Evolutionary conservation across 441 rosid species (phyloP).

Genomic region (Rhodomyrtus psidioides): DNA sequence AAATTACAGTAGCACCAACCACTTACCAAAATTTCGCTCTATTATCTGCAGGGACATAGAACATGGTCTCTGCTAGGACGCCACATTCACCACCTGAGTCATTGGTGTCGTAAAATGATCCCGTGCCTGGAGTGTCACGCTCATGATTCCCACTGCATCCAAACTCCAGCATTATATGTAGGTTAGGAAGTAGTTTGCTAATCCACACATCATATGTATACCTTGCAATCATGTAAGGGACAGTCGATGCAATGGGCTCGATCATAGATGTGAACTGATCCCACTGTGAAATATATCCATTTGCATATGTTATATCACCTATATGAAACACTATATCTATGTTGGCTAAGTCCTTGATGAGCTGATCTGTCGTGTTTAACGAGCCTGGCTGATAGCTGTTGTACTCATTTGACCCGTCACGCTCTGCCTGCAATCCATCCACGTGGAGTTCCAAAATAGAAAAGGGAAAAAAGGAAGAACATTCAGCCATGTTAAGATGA

Average conservation of each 20-base stretch:
- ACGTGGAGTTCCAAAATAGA: background rate
- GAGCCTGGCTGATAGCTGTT: slow-evolving; percentile 84
- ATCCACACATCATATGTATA: background rate
- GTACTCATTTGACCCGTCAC: slow-evolving; percentile 89
- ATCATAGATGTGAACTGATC: slow-evolving; percentile 95
- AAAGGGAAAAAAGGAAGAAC: background rate
- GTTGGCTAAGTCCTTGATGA: slow-evolving; percentile 56
- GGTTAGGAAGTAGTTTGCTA: background rate
- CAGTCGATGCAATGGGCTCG: slow-evolving; percentile 70
- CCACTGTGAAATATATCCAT: slow-evolving; percentile 96
- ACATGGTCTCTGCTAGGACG: slow-evolving; percentile 89
- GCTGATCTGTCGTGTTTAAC: slow-evolving; percentile 81
- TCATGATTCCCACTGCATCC: slow-evolving; percentile 79
- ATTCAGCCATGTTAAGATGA: background rate
- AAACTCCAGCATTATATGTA: background rate
- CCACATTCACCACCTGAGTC: slow-evolving; percentile 98
- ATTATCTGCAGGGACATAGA: slow-evolving; percentile 81
- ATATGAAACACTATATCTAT: slow-evolving; percentile 80
- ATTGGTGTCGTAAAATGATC: slow-evolving; percentile 55
- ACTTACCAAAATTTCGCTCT: slow-evolving; percentile 84
- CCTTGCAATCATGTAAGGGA: slow-evolving; percentile 90
- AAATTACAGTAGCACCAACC: background rate
- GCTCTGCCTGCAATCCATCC: slow-evolving; percentile 59
- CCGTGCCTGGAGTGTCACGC: slow-evolving; percentile 77
- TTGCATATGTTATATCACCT: slow-evolving; percentile 78